phyloP scores from a whole-genome alignment of 2,329 filamentous ascomycete species.

The Chalara sp. region DNA sequence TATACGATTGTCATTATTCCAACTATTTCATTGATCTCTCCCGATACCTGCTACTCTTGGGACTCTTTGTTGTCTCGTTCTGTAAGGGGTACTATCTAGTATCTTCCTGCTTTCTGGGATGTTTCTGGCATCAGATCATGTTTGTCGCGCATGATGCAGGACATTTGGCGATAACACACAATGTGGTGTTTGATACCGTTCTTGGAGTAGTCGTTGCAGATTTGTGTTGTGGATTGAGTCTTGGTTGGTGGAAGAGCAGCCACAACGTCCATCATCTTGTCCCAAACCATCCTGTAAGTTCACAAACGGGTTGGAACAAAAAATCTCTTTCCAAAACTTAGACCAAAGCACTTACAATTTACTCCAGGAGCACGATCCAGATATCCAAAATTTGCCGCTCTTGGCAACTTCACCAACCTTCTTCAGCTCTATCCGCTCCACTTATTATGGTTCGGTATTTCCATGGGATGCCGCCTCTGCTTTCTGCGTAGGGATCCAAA shows the following conservation, averaged over 20 bases:
- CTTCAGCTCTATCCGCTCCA: conserved; percentile 55
- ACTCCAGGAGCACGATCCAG: conserved; percentile 41
- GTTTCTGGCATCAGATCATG: conserved; percentile 65
- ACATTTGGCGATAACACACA: conserved; percentile 54
- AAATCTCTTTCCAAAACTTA: background rate
- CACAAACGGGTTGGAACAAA: background rate
- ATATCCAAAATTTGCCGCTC: conserved; percentile 61
- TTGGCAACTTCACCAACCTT: conserved; percentile 62
- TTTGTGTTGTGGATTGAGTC: conserved; percentile 58
- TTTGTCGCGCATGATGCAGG: conserved; percentile 62
- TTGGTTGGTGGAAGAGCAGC: conserved; percentile 64
- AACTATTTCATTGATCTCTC: conserved; percentile 51
- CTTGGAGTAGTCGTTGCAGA: conserved; percentile 58
- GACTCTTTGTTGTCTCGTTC: conserved; percentile 38
- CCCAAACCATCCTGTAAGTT: conserved; percentile 47
- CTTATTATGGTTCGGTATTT: conserved; percentile 57
- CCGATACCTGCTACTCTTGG: conserved; percentile 48
- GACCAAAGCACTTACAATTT: background rate
- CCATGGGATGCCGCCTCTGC: conserved; percentile 55
- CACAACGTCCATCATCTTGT: conserved; percentile 64
- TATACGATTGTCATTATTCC: conserved; percentile 51
- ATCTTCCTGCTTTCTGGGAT: conserved; percentile 50
- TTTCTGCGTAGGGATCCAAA: conserved; percentile 52
- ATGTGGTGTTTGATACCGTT: conserved; percentile 50
- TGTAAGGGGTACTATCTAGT: conserved; percentile 47